These are phyloP conservation scores for Didymella exigua DNA, from an alignment of 2,329 filamentous ascomycete genomes.

Conservation along the genomic window DNA sequence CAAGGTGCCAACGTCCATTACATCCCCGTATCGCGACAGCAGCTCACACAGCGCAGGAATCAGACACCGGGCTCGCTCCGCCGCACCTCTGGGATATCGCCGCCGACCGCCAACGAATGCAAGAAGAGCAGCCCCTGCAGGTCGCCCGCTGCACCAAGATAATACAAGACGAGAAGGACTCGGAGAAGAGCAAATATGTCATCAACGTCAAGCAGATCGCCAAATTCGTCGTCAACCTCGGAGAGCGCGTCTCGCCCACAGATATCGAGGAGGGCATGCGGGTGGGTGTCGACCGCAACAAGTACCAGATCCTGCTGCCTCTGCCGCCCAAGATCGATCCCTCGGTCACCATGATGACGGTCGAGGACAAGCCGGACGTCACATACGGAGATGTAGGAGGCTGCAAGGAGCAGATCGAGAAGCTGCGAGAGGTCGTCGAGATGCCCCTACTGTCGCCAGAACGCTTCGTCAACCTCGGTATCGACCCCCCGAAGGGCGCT, in stretches of 20 bases:
- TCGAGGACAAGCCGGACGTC: constrained; percentile 99
- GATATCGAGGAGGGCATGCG: constrained; percentile 99
- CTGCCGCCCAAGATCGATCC: constrained; percentile 98
- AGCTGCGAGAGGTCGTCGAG: constrained; percentile 96
- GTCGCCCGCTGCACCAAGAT: constrained; percentile 99
- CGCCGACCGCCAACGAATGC: constrained; percentile 97
- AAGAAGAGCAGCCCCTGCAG: constrained; percentile 95
- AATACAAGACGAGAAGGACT: constrained; percentile 93
- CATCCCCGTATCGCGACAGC: not conserved
- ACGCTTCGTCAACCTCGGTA: constrained; percentile 97
- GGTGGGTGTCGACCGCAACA: constrained; percentile 96
- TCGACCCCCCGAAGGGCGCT: constrained; percentile 97
- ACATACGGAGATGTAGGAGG: constrained; percentile 98
- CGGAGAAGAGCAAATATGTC: constrained; percentile 99
- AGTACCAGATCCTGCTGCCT: constrained; percentile 97
- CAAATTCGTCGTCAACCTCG: constrained; percentile 98
- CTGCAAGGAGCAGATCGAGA: constrained; percentile 99
- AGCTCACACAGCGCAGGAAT: constrained; percentile 69
- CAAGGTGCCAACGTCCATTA: constrained; percentile 22
- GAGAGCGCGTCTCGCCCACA: constrained; percentile 93
- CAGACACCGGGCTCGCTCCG: constrained; percentile 95
- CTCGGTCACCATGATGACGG: constrained; percentile 99
- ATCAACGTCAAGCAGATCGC: constrained; percentile 99
- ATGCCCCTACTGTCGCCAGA: constrained; percentile 97
- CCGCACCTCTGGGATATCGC: constrained; percentile 99